Percentiles rank a stretch among this genome's conserved stretches.
Conservation (phyloP, 345 rosid genomes). For the Corymbia maculata region DNA sequence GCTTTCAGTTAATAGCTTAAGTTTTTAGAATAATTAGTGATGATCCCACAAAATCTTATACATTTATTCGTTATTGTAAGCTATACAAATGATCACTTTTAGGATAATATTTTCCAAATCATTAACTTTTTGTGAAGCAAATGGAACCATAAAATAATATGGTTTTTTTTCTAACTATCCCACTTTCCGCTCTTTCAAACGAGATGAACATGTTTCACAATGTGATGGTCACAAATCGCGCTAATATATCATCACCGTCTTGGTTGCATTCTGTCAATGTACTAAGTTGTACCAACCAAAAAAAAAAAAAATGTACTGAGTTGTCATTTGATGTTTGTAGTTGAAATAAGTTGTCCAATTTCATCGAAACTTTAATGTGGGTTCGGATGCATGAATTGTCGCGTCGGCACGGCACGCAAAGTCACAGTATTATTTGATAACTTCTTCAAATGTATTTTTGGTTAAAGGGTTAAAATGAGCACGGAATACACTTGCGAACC, state of each 20-base stretch:
- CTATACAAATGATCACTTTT: neutral
- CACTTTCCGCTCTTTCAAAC: neutral
- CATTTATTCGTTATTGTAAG: neutral
- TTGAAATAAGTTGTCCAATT: neutral
- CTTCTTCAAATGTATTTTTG: neutral
- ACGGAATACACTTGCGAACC: neutral
- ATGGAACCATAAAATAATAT: neutral
- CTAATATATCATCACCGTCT: neutral
- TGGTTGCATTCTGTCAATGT: neutral
- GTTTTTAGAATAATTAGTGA: rapidly evolving
- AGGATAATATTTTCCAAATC: neutral
- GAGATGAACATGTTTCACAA: neutral
- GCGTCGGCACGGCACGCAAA: neutral
- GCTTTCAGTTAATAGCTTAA: rapidly evolving
- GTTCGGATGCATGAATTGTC: neutral
- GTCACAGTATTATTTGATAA: neutral
- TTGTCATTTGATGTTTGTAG: neutral
- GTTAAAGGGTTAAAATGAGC: neutral
- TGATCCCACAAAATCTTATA: rapidly evolving
- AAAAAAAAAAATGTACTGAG: neutral
- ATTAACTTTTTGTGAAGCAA: neutral
- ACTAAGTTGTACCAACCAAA: neutral
- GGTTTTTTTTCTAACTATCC: neutral
- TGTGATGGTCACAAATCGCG: neutral
- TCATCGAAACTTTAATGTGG: neutral